phyloP scores from a whole-genome alignment of 139 green algal species.

The Tetradesmus obliquus region DNA sequence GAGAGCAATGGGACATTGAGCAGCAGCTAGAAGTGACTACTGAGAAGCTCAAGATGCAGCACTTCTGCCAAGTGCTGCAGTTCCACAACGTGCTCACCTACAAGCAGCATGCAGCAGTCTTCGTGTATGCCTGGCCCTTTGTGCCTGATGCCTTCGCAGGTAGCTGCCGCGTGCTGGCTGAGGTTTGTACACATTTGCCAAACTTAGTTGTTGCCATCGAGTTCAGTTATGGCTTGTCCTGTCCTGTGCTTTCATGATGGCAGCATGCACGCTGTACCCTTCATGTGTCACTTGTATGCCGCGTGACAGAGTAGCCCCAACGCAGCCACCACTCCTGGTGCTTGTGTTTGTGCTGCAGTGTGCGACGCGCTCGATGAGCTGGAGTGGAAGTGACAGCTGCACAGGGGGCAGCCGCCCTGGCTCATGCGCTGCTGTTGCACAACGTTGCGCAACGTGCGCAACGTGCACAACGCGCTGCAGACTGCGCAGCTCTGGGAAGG shows the following conservation, averaged over 20 bases:
- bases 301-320: too few species aligned
- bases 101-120: conserved; percentile 6
- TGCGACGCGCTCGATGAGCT: not conserved
- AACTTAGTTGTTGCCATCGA: not conserved
- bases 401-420: too few species aligned
- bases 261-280: too few species aligned
- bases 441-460: too few species aligned
- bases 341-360: not conserved
- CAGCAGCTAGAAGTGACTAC: not conserved
- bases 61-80: conserved; percentile 12
- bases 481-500: too few species aligned
- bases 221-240: too few species aligned
- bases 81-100: conserved; percentile 27
- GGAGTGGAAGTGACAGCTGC: not conserved
- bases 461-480: too few species aligned
- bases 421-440: too few species aligned
- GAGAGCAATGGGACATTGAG: conserved; percentile 18
- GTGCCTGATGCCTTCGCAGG: not conserved
- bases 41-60: conserved; percentile 6
- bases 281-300: too few species aligned
- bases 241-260: too few species aligned
- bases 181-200: not conserved
- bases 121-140: not conserved
- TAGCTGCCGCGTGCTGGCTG: not conserved
- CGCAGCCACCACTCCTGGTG: not conserved